Evolutionary conservation across 2,329 filamentous ascomycete species (phyloP), one percentile per base, ranked within the genome.

Genomic region (Aureobasidium pullulans): DNA sequence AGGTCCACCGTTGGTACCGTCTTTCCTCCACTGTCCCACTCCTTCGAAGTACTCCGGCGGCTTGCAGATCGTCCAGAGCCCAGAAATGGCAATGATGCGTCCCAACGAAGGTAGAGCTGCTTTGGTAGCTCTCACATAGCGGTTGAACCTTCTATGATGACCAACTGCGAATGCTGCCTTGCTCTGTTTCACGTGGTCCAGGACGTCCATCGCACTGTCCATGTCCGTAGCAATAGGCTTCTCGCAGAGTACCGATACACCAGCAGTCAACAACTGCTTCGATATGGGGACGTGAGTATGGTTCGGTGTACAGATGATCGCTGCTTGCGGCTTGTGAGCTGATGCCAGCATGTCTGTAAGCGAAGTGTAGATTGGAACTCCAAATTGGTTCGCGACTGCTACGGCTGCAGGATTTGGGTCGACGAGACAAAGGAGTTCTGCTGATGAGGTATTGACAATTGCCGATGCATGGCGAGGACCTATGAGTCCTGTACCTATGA

Each of bases 141-240:
- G 78, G 64, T 85, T 84, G 71, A 85, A 85, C 2, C 82, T 76
- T 9, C 82, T 75, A 65, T 85, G 82, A 62, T 85, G 82, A 6
- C 81, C 82, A 1, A 82, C 79, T 0, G 84, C 70, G 0, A 81
- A 69, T n/a, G 76, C 75, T n/a, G 77, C 68, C 11, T 62, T 65
- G 2, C 60, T 43, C 4, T 44, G 40, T 16, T 63, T 48, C 1
- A 68, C 71, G 36, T 65, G 64, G 61, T 53, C 28, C 11, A 73
- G n/a, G 84, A 52, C 11, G 2, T 40, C 48, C 4, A n/a, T 29
- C 5, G 19, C 48, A n/a, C 6, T n/a, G 4, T 19, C 19, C 1
- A 31, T 6, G 8, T 40, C 48, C 1, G 19, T 16, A 13, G 36
- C 36, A 13, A 52, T 40, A 2, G 48, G 48, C 6, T 52, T 52